Evolutionary conservation across 345 rosid genomes (phyloP).

Genomic region (Turritis glabra): DNA sequence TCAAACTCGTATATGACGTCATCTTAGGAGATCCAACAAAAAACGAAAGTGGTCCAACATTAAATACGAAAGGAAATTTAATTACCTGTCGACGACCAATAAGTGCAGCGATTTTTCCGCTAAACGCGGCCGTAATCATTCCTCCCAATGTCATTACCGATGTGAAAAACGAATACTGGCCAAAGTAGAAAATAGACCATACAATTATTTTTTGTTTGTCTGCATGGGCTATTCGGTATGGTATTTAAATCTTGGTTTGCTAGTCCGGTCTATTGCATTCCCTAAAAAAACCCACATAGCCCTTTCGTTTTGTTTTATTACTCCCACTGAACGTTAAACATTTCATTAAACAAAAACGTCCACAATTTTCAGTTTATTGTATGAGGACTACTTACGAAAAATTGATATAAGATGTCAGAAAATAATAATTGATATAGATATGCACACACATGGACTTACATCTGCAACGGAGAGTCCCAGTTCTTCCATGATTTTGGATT

Average conservation of each 20-base stretch:
- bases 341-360: no score
- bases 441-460: conserved; percentile 37
- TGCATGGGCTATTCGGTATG: no score
- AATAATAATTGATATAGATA: not conserved
- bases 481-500: conserved; percentile 59
- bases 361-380: no score
- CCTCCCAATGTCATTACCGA: conserved; percentile 43
- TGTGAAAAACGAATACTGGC: conserved; percentile 38
- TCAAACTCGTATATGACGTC: not conserved
- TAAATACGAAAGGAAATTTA: not conserved
- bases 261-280: no score
- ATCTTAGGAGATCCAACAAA: no score
- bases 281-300: no score
- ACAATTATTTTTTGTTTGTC: no score
- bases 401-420: no score
- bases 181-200: not conserved
- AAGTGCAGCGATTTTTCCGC: conserved; percentile 40
- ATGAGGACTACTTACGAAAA: no score
- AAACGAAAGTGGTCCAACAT: not conserved
- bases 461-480: conserved; percentile 61
- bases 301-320: no score
- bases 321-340: no score
- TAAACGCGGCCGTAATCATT: conserved; percentile 34
- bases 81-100: conserved; percentile 39
- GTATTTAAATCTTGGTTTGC: no score